Evolutionary conservation across 2,329 filamentous ascomycete genomes (phyloP), one percentile per base, ranked within the genome.

Genomic region (Septoria petroselini): DNA sequence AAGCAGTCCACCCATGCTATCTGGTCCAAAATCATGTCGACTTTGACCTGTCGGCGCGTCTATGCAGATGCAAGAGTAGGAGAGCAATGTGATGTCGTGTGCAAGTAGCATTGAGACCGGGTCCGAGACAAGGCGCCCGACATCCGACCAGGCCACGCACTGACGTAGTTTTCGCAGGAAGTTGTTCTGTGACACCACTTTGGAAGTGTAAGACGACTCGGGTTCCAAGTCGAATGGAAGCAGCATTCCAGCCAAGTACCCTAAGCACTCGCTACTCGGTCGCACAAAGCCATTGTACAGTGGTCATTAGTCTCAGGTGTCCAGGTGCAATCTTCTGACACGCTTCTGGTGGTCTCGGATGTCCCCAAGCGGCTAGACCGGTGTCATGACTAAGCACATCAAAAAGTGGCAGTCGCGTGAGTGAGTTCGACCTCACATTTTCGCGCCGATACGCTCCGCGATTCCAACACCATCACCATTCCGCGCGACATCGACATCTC

Each of bases 1-100:
- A 85, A 50, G 71, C 86, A 90, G 71, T 93, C 88, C 21, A 89
- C 66, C 68, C 85, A 85, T 5, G 84, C 88, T 37, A 93, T 80
- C 50, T 85, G 83, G 29, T 80, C 79, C 34, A 93, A 74, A 52
- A 89, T 84, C 85, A 91, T 90, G 11, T 49, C 54, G 41, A 47
- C 41, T 23, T 7, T 19, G 8, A 33, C 27, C n/a, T 29, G 7
- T 9, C 17, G 11, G 40, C 27, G 30, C 40, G 23, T 42, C 14
- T 42, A 42, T 14, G 11, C 23, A 27, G 23, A 27, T 5, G 9
- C 23, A 27, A 11, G 18, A 5, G n/a, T 34, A n/a, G 18, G 33
- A 35, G 19, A 37, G 42, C 15, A 45, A 45, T 18, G 33, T 30
- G 42, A 45, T 45, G 42, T 38, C 38, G 29, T 27, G 9, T 5